A percentile compares a stretch with the other conserved stretches of the same genome.
Conservation (phyloP, 1,284 basidiomycete species). For the Marasmius sp. region DNA sequence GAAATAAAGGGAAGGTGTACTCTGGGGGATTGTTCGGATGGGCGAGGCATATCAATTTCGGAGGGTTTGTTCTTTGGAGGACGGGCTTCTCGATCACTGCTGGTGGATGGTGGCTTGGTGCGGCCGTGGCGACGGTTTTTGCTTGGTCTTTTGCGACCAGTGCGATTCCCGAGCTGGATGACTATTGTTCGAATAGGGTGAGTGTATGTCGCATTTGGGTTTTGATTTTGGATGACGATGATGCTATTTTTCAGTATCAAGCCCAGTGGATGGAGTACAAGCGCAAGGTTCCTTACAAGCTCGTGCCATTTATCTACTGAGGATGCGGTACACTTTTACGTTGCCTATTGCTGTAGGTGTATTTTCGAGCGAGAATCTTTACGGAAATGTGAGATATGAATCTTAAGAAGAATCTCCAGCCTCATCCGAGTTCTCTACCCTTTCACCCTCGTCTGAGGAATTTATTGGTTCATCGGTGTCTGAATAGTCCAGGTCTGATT, state of each 20-base stretch:
- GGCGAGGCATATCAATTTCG: conserved; percentile 22
- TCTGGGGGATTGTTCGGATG: conserved; percentile 17
- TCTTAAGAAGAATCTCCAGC: no score
- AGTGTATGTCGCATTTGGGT: neutral
- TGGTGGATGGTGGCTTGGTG: conserved; percentile 6
- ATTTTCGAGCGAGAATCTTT: no score
- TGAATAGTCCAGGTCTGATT: no score
- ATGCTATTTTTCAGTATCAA: conserved; percentile 9
- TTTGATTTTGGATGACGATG: neutral
- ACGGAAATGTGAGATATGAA: no score
- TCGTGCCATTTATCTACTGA: conserved; percentile 19
- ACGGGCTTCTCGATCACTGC: conserved; percentile 17
- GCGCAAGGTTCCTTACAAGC: conserved; percentile 16
- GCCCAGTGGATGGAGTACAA: conserved; percentile 19
- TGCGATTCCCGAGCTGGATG: conserved; percentile 11
- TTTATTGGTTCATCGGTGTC: no score
- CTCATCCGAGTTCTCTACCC: no score
- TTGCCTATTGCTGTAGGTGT: no score
- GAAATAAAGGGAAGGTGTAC: conserved; percentile 20
- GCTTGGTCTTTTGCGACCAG: conserved; percentile 5
- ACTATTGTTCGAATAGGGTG: conserved; percentile 5
- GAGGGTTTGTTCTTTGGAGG: conserved; percentile 22
- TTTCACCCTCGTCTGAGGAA: no score
- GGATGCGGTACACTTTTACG: no score
- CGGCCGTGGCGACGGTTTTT: neutral